These are phyloP conservation scores for Imleria badia DNA, from an alignment of 768 basidiomycete genomes.

Conservation along the genomic window DNA sequence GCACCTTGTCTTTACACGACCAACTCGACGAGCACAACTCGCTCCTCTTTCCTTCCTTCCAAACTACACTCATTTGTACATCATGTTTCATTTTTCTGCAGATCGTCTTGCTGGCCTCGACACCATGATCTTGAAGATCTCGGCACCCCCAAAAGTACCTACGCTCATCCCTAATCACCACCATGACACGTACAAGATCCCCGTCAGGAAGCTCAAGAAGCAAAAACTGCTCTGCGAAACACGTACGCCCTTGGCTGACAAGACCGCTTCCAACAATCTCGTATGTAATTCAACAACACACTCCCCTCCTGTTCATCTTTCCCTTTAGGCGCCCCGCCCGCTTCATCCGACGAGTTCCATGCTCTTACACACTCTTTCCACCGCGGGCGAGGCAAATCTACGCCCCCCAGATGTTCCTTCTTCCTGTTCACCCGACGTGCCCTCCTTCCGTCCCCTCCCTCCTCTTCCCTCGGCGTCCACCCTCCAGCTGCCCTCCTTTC, in stretches of 20 bases:
- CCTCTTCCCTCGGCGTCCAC: slow-evolving; percentile 38
- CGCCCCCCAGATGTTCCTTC: slow-evolving; percentile 9
- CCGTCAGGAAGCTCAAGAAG: slow-evolving; percentile 26
- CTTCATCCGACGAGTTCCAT: slow-evolving; percentile 17
- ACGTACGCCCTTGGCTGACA: slow-evolving; percentile 36
- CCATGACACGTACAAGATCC: slow-evolving; percentile 16
- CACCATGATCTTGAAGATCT: slow-evolving; percentile 38
- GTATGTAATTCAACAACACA: slow-evolving; percentile 25
- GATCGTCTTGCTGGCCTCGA: slow-evolving; percentile 46
- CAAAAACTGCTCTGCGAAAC: slow-evolving; percentile 14
- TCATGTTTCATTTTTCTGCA: slow-evolving; percentile 37
- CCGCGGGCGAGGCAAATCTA: slow-evolving; percentile 6
- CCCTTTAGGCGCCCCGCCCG: slow-evolving; percentile 12
- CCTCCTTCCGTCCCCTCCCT: slow-evolving; percentile 32
- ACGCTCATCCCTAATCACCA: slow-evolving; percentile 25
- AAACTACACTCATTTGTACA: slow-evolving; percentile 13
- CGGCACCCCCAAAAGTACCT: slow-evolving; percentile 27
- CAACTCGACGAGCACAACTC: slow-evolving; percentile 15
- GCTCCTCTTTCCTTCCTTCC: neutral
- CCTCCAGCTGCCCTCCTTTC: slow-evolving; percentile 40
- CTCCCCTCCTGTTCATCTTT: slow-evolving; percentile 12
- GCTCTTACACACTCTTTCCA: slow-evolving; percentile 9
- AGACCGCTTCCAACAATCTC: slow-evolving; percentile 27
- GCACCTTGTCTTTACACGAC: slow-evolving; percentile 11
- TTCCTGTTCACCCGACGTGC: slow-evolving; percentile 7